Evolutionary conservation across 768 basidiomycete genomes (phyloP), one percentile per base, ranked within the genome.

Genomic region (Pulveroboletus sp.): DNA sequence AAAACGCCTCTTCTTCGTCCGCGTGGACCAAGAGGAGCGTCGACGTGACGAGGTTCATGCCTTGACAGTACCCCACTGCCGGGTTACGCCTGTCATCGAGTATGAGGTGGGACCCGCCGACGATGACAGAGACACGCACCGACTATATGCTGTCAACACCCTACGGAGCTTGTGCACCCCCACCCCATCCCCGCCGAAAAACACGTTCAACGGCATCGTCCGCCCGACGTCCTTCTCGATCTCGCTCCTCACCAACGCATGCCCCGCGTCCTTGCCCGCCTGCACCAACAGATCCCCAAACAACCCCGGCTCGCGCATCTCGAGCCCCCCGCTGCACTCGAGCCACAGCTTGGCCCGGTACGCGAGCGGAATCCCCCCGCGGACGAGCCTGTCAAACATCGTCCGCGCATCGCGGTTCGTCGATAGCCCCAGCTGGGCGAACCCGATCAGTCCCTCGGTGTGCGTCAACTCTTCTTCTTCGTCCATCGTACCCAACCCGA

Each of bases 1-100:
- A 98, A 62, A 96, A 98, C 0, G 95, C 95, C 52, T 95, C 92
- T 71, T 97, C 94, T 68, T 99, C 95, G 55, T 95, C 87, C 0
- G 92, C 90, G 55, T 95, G 86, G 0, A 93, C 91, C 2, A 99
- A 79, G 0, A 99, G 77, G 2, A 99, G 76, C 0, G 95, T 97
- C 3, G 96, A 97, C 0, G 94, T 90, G 55, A 99, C 83, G 50
- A 97, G 82, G 67, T 96, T 93, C 89, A 94, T 93, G 39, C 90
- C 89, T 68, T 94, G 92, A 56, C 89, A 95, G 63, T 96, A 97
- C 0, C 96, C 96, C 6, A 98, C 91, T 0, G 80, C 74, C 0
- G 92, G 87, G 65, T 97, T 95, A 37, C 92, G 93, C 45, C 93
- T 94, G 55, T 5, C 26, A 16, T 3, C 19, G 53, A 26, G 45